A percentile compares a stretch with the other conserved stretches of the same genome.
phyloP scores from a whole-genome alignment of 306 rosid species.

The Lathyrus sativus region DNA sequence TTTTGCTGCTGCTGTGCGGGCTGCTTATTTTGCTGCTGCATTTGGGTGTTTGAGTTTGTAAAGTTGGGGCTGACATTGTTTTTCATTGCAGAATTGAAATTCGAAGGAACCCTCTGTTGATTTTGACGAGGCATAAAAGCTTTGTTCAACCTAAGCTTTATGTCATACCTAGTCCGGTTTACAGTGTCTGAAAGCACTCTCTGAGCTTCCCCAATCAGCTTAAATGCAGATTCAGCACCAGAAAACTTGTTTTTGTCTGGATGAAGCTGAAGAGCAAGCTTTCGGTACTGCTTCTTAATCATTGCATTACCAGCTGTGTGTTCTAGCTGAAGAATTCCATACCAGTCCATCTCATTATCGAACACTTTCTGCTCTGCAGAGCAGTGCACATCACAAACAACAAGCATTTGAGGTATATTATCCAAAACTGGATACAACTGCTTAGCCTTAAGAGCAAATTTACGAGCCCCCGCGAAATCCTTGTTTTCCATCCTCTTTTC shows the following conservation, averaged over 20 bases:
- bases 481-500: slow-evolving; percentile 75
- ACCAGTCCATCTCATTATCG: slow-evolving; percentile 84
- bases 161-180: slow-evolving; percentile 61
- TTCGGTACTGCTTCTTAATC: slow-evolving; percentile 86
- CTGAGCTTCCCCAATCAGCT: slow-evolving; percentile 89
- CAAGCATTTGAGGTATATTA: slow-evolving; percentile 75
- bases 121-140: slow-evolving; percentile 43
- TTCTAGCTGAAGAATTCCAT: slow-evolving; percentile 82
- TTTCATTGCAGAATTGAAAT: slow-evolving; percentile 43
- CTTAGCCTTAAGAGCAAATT: slow-evolving; percentile 72
- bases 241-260: slow-evolving; percentile 92
- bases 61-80: slow-evolving; percentile 45
- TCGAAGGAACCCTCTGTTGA: slow-evolving; percentile 44
- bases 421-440: slow-evolving; percentile 79
- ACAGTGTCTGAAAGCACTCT: slow-evolving; percentile 75
- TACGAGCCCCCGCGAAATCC: slow-evolving; percentile 81
- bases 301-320: slow-evolving; percentile 65
- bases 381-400: slow-evolving; percentile 87
- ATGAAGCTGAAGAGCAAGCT: slow-evolving; percentile 89
- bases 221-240: slow-evolving; percentile 97
- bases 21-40: slow-evolving; percentile 45
- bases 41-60: slow-evolving; percentile 45
- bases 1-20: slow-evolving; percentile 42
- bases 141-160: slow-evolving; percentile 54
- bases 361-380: slow-evolving; percentile 64